phyloP scores from a whole-genome alignment of 2,329 filamentous ascomycete genomes.

The Ascochyta koolunga region DNA sequence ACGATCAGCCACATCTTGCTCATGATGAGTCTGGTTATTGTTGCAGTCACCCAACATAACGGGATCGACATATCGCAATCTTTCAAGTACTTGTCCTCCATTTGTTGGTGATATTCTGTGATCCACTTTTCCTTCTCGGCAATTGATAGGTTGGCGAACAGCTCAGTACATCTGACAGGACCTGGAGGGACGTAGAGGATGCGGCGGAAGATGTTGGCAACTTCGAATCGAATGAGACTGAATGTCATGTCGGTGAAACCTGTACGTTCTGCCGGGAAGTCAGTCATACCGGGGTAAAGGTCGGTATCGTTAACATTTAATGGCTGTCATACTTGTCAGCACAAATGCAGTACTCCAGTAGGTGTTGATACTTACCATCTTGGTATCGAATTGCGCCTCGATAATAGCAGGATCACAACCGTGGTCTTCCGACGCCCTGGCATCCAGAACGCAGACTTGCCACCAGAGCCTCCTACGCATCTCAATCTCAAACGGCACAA shows the following conservation, averaged over 20 bases:
- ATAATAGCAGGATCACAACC: conserved; percentile 66
- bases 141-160: conserved; percentile 53
- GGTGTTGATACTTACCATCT: conserved; percentile 44
- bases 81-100: conserved; percentile 58
- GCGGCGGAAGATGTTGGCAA: conserved; percentile 55
- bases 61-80: conserved; percentile 62
- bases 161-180: conserved; percentile 49
- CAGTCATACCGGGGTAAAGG: conserved; percentile 56
- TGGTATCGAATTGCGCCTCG: conserved; percentile 65
- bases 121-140: conserved; percentile 59
- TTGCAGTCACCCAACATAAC: conserved; percentile 71
- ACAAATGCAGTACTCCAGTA: no score
- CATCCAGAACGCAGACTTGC: conserved; percentile 64
- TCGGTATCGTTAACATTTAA: conserved; percentile 63
- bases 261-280: conserved; percentile 54
- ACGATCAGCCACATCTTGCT: conserved; percentile 79
- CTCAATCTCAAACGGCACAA: conserved; percentile 66
- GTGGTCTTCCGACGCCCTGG: conserved; percentile 66
- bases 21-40: conserved; percentile 72
- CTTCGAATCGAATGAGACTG: conserved; percentile 60
- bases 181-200: conserved; percentile 54
- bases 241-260: conserved; percentile 66
- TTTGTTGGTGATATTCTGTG: conserved; percentile 52
- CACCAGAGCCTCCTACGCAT: conserved; percentile 67
- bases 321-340: conserved; percentile 40